Percentiles rank a stretch among this genome's conserved stretches.
phyloP scores from a whole-genome alignment of 495 filamentous ascomycete species.

The Neurospora hispaniola region DNA sequence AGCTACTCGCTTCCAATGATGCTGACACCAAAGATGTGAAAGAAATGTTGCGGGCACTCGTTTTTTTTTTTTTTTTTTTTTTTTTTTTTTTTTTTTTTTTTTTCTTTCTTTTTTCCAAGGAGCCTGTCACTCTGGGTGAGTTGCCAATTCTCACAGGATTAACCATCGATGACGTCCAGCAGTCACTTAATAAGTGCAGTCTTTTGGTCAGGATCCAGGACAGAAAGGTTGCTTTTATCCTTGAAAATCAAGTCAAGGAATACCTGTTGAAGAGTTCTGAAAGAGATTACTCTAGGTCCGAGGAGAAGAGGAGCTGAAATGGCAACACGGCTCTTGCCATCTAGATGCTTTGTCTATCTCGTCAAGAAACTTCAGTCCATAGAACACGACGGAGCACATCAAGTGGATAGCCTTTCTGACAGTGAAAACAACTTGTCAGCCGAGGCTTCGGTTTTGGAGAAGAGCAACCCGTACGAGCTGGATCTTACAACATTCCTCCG shows the following conservation, averaged over 20 bases:
- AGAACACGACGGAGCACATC: too few species aligned
- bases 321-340: slow-evolving; percentile 29
- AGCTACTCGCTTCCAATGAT: slow-evolving; percentile 16
- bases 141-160: slow-evolving; percentile 20
- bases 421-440: background rate
- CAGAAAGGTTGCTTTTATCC: background rate
- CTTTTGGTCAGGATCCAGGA: slow-evolving; percentile 21
- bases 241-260: background rate
- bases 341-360: slow-evolving; percentile 23
- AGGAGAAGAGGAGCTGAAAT: slow-evolving; percentile 3
- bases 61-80: too few species aligned
- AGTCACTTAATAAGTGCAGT: slow-evolving; percentile 19
- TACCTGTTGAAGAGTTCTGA: background rate
- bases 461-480: background rate
- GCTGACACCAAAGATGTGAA: slow-evolving; percentile 19
- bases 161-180: slow-evolving; percentile 13
- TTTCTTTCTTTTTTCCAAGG: too few species aligned
- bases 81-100: too few species aligned
- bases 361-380: too few species aligned
- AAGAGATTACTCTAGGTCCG: too few species aligned
- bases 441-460: background rate
- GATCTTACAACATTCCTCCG: background rate
- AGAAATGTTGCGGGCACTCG: slow-evolving; percentile 25
- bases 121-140: slow-evolving; percentile 22
- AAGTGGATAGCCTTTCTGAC: too few species aligned